These are phyloP conservation scores for Betula pendula DNA, from an alignment of 306 rosid species.

Conservation along the genomic window DNA sequence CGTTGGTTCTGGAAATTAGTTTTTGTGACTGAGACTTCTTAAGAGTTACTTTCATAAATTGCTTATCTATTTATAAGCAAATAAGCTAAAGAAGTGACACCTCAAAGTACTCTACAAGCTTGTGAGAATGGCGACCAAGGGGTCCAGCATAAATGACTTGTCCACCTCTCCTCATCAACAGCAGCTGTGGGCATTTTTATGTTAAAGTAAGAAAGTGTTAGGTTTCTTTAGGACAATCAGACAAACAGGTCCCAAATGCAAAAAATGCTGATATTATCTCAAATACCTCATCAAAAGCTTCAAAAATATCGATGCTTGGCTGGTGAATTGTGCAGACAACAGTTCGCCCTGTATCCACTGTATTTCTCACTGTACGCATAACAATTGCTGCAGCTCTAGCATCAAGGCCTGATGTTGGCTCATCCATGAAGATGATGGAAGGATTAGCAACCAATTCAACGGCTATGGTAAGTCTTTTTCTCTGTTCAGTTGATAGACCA, in stretches of 20 bases:
- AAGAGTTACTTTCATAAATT: not conserved
- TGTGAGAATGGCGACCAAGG: conserved; percentile 50
- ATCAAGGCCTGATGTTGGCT: conserved; percentile 62
- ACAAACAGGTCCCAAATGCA: conserved; percentile 13
- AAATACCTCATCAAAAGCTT: conserved; percentile 55
- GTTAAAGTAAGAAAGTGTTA: not conserved
- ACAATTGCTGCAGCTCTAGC: conserved; percentile 62
- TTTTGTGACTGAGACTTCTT: not conserved
- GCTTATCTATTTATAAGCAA: not conserved
- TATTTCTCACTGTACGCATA: conserved; percentile 58
- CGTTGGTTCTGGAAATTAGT: not conserved
- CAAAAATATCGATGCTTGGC: conserved; percentile 63
- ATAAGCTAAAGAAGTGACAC: conserved; percentile 19
- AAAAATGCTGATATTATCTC: conserved; percentile 3
- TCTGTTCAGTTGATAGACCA: conserved; percentile 54
- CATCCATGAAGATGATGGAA: conserved; percentile 63
- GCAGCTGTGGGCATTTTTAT: conserved; percentile 35
- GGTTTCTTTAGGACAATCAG: not conserved
- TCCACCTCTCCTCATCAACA: conserved; percentile 63
- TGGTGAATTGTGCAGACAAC: conserved; percentile 66
- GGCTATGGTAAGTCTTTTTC: conserved; percentile 59
- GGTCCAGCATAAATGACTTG: conserved; percentile 53
- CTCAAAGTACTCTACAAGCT: conserved; percentile 50
- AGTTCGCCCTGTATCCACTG: conserved; percentile 53
- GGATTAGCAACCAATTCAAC: conserved; percentile 61